Evolutionary conservation across 2,329 filamentous ascomycete genomes (phyloP).

Genomic region (Fusarium piperis): DNA sequence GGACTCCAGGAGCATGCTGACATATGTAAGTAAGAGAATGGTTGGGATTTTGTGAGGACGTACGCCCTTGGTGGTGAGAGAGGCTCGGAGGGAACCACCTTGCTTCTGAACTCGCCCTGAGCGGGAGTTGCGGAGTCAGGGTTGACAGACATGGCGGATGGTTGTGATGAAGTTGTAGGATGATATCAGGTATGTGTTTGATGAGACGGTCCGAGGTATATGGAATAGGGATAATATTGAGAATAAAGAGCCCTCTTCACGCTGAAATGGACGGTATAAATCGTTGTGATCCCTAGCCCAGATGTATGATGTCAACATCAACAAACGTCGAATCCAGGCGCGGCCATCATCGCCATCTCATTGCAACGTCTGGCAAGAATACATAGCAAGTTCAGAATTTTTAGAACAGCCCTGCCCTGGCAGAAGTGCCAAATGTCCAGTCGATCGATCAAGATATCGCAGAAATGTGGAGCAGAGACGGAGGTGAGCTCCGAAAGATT

Average conservation of each 20-base stretch:
- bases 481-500: conserved; percentile 24
- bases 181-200: neutral
- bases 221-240: neutral
- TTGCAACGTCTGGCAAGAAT: neutral
- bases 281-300: neutral
- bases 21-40: conserved; percentile 14
- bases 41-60: conserved; percentile 39
- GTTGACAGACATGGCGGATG: conserved; percentile 58
- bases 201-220: neutral
- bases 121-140: conserved; percentile 59
- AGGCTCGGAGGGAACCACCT: conserved; percentile 61
- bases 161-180: neutral
- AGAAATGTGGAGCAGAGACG: conserved; percentile 22
- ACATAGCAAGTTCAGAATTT: neutral
- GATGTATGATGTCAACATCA: conserved; percentile 27
- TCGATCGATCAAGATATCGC: conserved; percentile 29
- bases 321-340: conserved; percentile 10
- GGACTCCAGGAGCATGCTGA: conserved; percentile 71
- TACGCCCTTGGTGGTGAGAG: conserved; percentile 65
- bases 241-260: neutral
- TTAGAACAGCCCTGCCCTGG: neutral
- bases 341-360: neutral
- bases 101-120: conserved; percentile 66
- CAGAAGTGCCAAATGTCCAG: neutral
- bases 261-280: conserved; percentile 16